phyloP scores from a whole-genome alignment of 2,329 filamentous ascomycete species.

The Hyphodiscus sp. region DNA sequence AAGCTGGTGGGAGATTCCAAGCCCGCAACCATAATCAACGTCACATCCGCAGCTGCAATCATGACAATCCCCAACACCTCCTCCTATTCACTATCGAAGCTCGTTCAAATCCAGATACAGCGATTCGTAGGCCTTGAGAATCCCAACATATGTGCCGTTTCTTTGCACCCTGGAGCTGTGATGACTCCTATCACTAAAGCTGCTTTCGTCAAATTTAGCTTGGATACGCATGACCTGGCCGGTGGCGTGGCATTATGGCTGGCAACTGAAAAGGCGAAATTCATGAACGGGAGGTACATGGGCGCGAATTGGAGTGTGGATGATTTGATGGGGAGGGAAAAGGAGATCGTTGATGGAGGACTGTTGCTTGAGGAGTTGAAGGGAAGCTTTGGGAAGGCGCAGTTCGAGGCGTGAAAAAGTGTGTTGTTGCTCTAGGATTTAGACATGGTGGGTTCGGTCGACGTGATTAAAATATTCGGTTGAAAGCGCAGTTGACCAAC shows the following conservation, averaged over 20 bases:
- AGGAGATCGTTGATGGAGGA: conserved; percentile 6
- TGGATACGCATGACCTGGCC: conserved; percentile 25
- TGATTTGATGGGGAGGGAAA: conserved; percentile 18
- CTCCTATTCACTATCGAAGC: conserved; percentile 10
- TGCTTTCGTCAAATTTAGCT: conserved; percentile 24
- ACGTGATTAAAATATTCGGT: no score
- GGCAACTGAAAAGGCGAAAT: conserved; percentile 20
- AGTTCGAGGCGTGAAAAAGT: not conserved
- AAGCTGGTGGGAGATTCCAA: conserved; percentile 9
- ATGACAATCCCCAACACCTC: not conserved
- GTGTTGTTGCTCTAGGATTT: not conserved
- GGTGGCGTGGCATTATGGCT: conserved; percentile 26
- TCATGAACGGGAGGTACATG: conserved; percentile 26
- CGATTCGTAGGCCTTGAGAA: conserved; percentile 8
- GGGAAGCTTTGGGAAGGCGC: conserved; percentile 3
- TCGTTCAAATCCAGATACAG: conserved; percentile 5
- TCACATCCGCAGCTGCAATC: conserved; percentile 5
- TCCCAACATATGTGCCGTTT: conserved; percentile 8
- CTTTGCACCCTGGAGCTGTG: conserved; percentile 7
- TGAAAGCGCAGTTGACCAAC: no score
- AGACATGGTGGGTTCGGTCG: no score
- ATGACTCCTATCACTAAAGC: conserved; percentile 9
- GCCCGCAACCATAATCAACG: conserved; percentile 11
- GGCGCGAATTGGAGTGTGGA: conserved; percentile 27
- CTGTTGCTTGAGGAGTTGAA: conserved; percentile 2